Base-by-base conservation (phyloP, 306 rosid species). In the Geum urbanum region DNA sequence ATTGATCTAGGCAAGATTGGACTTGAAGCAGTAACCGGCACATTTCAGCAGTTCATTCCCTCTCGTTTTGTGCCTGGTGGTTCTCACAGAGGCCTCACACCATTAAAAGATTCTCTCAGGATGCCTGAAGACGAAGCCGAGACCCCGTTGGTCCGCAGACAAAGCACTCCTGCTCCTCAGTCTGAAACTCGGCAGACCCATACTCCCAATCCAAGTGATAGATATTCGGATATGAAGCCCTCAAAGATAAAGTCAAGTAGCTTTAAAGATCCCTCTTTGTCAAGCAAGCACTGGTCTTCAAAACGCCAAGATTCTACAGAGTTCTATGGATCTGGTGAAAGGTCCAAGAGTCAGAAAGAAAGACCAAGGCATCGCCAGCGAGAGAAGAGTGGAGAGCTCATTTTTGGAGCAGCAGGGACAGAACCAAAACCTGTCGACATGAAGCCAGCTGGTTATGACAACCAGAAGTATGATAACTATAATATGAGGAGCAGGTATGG, bases 321-420 rank as follows among this genome's bases (percentile, higher is more conserved):
- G 44, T 94, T 90, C 77, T 94, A 90, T 53, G 92, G 91, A 56
- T 84, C 96, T 0, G 57, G 83, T 74, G 98, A 90, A 76, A 85
- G 88, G 83, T 83, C 95, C 10, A 94, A 94, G 85, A 86, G 90
- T 82, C 92, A 81, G 70, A 94, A 94, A 61, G 96, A 94, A 72
- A 84, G 96, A 78, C 69, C 94, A 2, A 86, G 90, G 80, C 97
- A 90, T 69, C 82, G 98, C 40, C 92, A 82, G 35, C 85, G 97
- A 16, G 97, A 90, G 55, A 90, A 91, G 85, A 91, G 88, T 45
- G 95, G 91, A 63, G 91, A 88, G 78, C 86, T 74, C 18, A 78
- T 40, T 76, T 82, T 48, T 22, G 88, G 87, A 45, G 73, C 84
- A 2, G 84, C 56, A 46, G 86, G 86, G 67, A 47, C 85, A 2